Base-by-base conservation (phyloP, 2,329 filamentous ascomycete genomes). In the Apiospora saccharicola region DNA sequence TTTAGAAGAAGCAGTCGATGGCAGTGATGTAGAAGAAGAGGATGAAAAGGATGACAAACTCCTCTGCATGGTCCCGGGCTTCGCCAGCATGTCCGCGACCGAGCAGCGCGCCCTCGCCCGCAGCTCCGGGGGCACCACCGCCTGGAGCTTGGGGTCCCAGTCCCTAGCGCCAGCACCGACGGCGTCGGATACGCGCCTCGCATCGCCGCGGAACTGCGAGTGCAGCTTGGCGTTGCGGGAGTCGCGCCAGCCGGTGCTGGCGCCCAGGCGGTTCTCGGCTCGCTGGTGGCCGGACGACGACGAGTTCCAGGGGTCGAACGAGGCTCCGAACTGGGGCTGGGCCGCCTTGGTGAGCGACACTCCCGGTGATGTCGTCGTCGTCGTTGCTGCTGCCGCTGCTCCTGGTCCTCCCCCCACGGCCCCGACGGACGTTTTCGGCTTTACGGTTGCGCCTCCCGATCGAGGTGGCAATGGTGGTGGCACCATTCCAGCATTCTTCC, bases 201-300 rank as follows among this genome's bases (percentile, higher is more conserved):
- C 80, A 10, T 89, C 88, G 26, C 85, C 86, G 30, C 84, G 83
- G 80, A 94, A 94, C 80, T 97, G 94, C 77, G 86, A 86, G 67
- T 87, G 86, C 51, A 97, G 86, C 82, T 96, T 96, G 71, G 86
- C 82, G 64, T 86, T 89, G 57, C 94, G 89, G 19, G 90, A 92
- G 69, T 90, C 86, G 34, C 93, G 90, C 94, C 94, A 97, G 79
- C 89, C 87, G 75, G 85, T 90, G 76, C 34, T 88, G 88, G 71
- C 77, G 1, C 89, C 88, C 1, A 92, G 86, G 4, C 85, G 83
- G 73, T 90, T 91, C 73, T 96, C 93, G 57, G 93, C 90, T 53
- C 90, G 88, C 82, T 97, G 95, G 80, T 98, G 94, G 67, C 94
- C 94, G 0, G 92, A 91, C 7, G 92, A 90, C 16, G 90, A 90